Conservation (phyloP, 1,139 yeast species). For the Taiozyma sp. region DNA sequence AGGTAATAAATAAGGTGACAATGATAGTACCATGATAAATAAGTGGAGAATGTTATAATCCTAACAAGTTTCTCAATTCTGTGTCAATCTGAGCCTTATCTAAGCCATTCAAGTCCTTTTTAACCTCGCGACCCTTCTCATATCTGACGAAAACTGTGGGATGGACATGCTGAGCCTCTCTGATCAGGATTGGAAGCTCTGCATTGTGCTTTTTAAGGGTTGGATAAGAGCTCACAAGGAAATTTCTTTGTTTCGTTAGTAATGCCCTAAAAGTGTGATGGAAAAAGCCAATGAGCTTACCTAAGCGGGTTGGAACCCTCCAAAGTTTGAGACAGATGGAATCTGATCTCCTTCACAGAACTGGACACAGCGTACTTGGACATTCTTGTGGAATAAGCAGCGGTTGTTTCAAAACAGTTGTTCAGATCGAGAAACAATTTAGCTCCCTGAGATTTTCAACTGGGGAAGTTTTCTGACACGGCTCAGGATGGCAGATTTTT, state of each 20-base stretch:
- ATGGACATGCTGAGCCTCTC: constrained; percentile 17
- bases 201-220: constrained; percentile 16
- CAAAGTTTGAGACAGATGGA: constrained; percentile 19
- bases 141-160: constrained; percentile 21
- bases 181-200: constrained; percentile 18
- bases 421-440: too few species aligned
- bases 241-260: constrained; percentile 13
- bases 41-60: constrained; percentile 4
- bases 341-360: constrained; percentile 21
- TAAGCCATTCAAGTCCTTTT: constrained; percentile 17
- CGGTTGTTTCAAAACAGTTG: too few species aligned
- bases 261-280: neutral
- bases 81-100: constrained; percentile 15
- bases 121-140: constrained; percentile 20
- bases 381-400: neutral
- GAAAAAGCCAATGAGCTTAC: constrained; percentile 10
- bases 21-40: constrained; percentile 1
- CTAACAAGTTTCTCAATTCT: constrained; percentile 15
- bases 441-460: too few species aligned
- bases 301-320: constrained; percentile 17
- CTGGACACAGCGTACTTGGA: constrained; percentile 10
- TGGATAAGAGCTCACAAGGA: constrained; percentile 17
- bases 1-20: constrained; percentile 3
- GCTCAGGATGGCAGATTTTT: too few species aligned
- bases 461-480: too few species aligned